Percentiles rank a stretch among this genome's conserved stretches.
phyloP scores from a whole-genome alignment of 2,329 filamentous ascomycete species.

The Penicillium glabrum region DNA sequence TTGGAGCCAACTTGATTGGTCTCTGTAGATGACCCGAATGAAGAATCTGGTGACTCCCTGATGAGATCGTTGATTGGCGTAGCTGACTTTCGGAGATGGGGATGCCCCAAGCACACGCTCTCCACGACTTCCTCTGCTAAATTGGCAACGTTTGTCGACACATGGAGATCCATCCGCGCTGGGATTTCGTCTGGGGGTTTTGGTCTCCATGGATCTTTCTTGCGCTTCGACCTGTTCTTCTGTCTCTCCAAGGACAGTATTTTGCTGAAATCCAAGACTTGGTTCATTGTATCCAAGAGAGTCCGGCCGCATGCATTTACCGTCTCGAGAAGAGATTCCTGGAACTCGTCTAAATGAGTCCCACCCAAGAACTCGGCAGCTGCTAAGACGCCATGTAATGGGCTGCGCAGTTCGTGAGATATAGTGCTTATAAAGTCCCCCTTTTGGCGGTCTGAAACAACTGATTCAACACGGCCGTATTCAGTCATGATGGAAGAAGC shows the following conservation, averaged over 20 bases:
- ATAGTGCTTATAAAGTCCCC: conserved; percentile 47
- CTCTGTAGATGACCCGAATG: not conserved
- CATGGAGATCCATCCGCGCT: conserved; percentile 33
- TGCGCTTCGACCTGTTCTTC: conserved; percentile 32
- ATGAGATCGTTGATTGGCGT: conserved; percentile 20
- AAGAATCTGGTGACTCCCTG: conserved; percentile 3
- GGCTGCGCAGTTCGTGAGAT: conserved; percentile 45
- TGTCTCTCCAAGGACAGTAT: conserved; percentile 44
- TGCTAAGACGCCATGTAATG: conserved; percentile 44
- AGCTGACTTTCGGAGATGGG: conserved; percentile 33
- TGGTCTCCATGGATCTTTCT: conserved; percentile 28
- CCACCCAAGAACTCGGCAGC: conserved; percentile 42
- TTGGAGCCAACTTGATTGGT: not conserved
- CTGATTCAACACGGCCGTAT: conserved; percentile 41
- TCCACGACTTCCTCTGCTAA: conserved; percentile 57
- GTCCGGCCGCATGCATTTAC: conserved; percentile 45
- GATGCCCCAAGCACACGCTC: conserved; percentile 54
- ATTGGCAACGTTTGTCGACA: conserved; percentile 44
- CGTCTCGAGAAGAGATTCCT: conserved; percentile 40
- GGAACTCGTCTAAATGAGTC: conserved; percentile 40
- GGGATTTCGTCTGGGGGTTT: conserved; percentile 31
- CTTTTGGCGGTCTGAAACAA: conserved; percentile 45
- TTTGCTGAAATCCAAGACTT: conserved; percentile 53
- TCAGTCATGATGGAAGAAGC: conserved; percentile 45
- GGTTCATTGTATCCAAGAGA: conserved; percentile 45